phyloP scores from a whole-genome alignment of 768 basidiomycete genomes.

The Mrakia frigida region DNA sequence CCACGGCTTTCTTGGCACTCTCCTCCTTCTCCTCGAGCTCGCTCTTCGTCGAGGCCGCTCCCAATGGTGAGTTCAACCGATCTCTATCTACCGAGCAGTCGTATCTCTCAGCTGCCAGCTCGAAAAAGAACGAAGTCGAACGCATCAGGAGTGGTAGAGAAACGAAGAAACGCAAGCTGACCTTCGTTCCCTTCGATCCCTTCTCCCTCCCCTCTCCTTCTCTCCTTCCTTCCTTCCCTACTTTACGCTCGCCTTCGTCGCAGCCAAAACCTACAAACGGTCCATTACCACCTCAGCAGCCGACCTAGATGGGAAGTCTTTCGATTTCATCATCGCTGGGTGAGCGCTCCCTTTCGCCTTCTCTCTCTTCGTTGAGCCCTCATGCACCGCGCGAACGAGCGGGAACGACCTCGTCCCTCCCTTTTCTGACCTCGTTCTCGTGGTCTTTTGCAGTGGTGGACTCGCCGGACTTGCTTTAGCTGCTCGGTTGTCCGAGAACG shows the following conservation, averaged over 20 bases:
- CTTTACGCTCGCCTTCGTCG: neutral
- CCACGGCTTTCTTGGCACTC: conserved; percentile 1
- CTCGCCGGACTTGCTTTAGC: conserved; percentile 31
- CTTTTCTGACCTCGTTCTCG: neutral
- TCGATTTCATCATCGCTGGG: conserved; percentile 34
- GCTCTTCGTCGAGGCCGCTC: neutral
- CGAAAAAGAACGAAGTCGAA: neutral
- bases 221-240: neutral
- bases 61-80: neutral
- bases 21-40: conserved; percentile 8
- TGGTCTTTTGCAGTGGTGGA: conserved; percentile 22
- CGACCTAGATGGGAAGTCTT: conserved; percentile 28
- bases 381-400: neutral
- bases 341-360: neutral
- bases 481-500: conserved; percentile 26
- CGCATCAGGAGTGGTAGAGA: too few relatives aligned
- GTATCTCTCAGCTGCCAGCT: too few relatives aligned
- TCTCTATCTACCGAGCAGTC: too few relatives aligned
- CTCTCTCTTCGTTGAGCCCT: neutral
- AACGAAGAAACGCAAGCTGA: neutral
- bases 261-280: conserved; percentile 16
- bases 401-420: neutral
- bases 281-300: conserved; percentile 24
- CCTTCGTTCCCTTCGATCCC: neutral
- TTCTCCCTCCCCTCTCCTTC: neutral